Base-by-base conservation (phyloP, 495 filamentous ascomycete genomes). In the Penicillium silybi region DNA sequence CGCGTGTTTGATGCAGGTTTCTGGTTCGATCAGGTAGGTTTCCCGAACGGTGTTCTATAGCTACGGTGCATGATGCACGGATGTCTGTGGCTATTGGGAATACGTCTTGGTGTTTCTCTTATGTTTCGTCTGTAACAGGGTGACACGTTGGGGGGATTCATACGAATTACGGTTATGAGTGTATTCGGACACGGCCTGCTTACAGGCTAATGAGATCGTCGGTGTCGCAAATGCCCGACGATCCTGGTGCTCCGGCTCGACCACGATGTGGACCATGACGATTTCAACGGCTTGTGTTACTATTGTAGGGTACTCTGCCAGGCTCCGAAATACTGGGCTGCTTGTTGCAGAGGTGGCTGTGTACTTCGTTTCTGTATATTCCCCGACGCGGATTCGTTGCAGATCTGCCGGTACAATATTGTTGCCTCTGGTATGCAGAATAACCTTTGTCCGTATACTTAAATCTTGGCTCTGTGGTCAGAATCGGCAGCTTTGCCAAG, bases 401-500 rank as follows among this genome's bases (percentile, higher is more conserved):
- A 10, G 9, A 4, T 13, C 16, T 40, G 18, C 11, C 5, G 44
- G 6, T 9, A 27, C 8, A 13, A 25, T 22, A 26, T 7, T 35
- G 13, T n/a, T 23, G 27, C 17, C 13, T 44, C 20, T 26, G n/a
- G 25, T n/a, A 19, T 18, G 39, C 26, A 37, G 19, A 29, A 18
- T 35, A 17, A 13, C 13, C 1, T 8, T n/a, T 17, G 26, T 32
- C 20, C 35, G 22, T 29, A 38, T 22, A 13, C 16, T 29, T 51
- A 22, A 3, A 29, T 40, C 42, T 54, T 54, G 56, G 56, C 27
- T 41, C 13, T 34, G 19, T 44, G 37, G 11, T 42, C 42, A 18
- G 37, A 52, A 9, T 16, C 37, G 10, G 11, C 17, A 17, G 22
- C 44, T 39, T 32, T 46, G 47, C 52, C 52, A 54, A 52, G 56